Base-by-base conservation (phyloP, 306 rosid species). In the Calophaca sinica region DNA sequence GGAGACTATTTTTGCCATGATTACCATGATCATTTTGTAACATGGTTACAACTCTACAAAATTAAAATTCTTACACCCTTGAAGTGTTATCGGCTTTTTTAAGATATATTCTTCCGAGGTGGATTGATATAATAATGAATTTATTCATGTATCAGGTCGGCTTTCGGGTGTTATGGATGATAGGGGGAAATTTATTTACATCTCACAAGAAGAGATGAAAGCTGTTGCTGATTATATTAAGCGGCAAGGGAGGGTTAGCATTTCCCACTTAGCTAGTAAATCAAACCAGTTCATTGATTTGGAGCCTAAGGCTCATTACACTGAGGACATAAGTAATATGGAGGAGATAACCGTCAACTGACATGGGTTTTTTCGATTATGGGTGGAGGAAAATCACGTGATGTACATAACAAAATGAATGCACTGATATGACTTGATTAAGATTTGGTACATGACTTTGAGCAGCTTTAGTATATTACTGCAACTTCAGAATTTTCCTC, bases 131-230 rank as follows among this genome's bases (percentile, higher is more conserved):
- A 62, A 59, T 50, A 32, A 54, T 13, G 54, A 32, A 11, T 79
- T 70, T 50, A 58, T 79, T 69, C 73, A 54, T 58, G 62, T 77
- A 55, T 39, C 82, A 93, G 98, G 94, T 63, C 85, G 93, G 76
- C 92, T 96, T 76, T 96, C 99, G 2, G 99, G 99, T 39, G 98
- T 96, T 41, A 92, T 92, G 98, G 99, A 96, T 68, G 99, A 96
- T 68, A 87, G 98, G 73, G 99, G 99, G 58, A 96, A 96, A 70
- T 96, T 89, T 41, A 92, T 92, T 70, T 90, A 92, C 90, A 92
- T 96, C 81, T 92, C 97, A 13, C 87, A 71, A 48, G 98, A 90
- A 78, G 99, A 96, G 82, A 96, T 96, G 99, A 87, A 90, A 83
- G 98, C 98, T 15, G 98, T 96, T 67, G 97, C 99, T 28, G 98